Conservation (phyloP, 176 grass and related monocot species). For the Themeda triandra region DNA sequence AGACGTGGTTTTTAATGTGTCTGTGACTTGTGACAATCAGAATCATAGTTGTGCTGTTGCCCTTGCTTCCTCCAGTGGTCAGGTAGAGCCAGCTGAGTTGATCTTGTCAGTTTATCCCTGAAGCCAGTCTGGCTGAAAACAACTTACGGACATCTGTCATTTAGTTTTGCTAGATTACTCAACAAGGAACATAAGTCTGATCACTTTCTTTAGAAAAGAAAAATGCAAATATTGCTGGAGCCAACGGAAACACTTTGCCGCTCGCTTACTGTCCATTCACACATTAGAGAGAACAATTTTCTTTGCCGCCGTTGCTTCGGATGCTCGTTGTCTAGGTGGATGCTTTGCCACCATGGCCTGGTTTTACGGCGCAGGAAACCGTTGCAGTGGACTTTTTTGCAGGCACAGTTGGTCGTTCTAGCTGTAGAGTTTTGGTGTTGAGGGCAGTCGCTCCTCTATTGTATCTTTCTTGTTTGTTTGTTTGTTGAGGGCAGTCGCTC, state of each 20-base stretch:
- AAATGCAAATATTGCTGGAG: neutral
- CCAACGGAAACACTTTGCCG: neutral
- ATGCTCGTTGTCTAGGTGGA: too few species aligned
- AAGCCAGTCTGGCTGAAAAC: constrained; percentile 2
- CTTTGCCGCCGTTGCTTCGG: too few species aligned
- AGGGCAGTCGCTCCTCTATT: too few species aligned
- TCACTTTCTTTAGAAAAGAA: neutral
- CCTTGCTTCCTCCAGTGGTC: neutral
- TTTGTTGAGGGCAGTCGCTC: too few species aligned
- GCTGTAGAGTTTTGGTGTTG: too few species aligned
- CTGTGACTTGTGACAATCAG: neutral
- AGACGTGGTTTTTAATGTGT: neutral
- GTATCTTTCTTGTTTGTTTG: too few species aligned
- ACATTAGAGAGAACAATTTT: neutral
- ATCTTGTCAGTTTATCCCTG: neutral
- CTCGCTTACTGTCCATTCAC: neutral
- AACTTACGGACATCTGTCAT: neutral
- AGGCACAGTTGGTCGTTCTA: too few species aligned
- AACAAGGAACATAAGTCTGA: neutral
- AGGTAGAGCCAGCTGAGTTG: neutral
- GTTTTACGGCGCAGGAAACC: too few species aligned
- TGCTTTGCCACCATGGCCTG: too few species aligned
- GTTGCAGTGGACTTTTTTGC: too few species aligned
- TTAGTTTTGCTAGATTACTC: neutral
- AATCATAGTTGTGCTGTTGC: neutral